Conservation (phyloP, 2,329 filamentous ascomycete genomes). For the Penicillium sp. region DNA sequence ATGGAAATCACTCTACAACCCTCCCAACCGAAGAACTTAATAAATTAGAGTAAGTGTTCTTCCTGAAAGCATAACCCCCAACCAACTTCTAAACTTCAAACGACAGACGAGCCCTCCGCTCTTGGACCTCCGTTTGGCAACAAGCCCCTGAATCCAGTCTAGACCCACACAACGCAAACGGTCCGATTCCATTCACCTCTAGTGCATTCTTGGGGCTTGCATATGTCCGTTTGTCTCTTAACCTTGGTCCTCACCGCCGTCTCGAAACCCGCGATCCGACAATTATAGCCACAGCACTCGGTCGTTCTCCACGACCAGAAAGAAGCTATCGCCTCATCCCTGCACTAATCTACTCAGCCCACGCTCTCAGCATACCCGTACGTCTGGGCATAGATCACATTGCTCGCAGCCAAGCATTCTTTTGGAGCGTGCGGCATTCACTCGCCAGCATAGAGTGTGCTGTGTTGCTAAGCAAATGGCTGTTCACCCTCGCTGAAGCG, state of each 20-base stretch:
- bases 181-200: conserved; percentile 36
- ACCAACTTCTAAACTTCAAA: not conserved
- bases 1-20: conserved; percentile 30
- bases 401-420: conserved; percentile 38
- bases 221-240: conserved; percentile 34
- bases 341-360: conserved; percentile 66
- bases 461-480: conserved; percentile 48
- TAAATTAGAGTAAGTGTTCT: conserved; percentile 31
- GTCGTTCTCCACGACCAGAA: conserved; percentile 57
- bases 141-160: conserved; percentile 38
- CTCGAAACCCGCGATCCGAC: conserved; percentile 65
- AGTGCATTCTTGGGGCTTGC: conserved; percentile 34
- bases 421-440: conserved; percentile 40
- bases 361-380: conserved; percentile 61
- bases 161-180: conserved; percentile 36
- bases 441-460: conserved; percentile 39
- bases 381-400: conserved; percentile 39
- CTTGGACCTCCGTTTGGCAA: conserved; percentile 40
- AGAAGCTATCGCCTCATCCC: conserved; percentile 61
- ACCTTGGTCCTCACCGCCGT: conserved; percentile 61
- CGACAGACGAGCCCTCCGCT: conserved; percentile 32
- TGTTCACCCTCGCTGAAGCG: conserved; percentile 35
- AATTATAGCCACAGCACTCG: conserved; percentile 61
- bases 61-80: not conserved
- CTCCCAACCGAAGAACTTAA: conserved; percentile 37